A percentile compares a stretch with the other conserved stretches of the same genome.
Conservation (phyloP, 331 rosid genomes). For the Quercus phellos region DNA sequence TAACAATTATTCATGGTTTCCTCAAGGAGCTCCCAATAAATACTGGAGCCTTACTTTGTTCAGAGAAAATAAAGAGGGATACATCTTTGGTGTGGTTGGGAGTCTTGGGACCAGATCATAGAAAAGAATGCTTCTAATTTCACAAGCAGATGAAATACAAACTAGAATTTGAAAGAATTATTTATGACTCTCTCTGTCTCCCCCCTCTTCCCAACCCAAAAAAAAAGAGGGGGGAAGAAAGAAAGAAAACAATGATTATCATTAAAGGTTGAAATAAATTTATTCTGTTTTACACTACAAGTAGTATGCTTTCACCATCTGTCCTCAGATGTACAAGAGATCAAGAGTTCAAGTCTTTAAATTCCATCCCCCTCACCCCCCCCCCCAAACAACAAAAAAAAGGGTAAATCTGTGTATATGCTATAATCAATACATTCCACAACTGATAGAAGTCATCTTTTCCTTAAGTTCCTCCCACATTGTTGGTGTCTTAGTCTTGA, state of each 20-base stretch:
- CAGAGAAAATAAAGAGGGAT: neutral
- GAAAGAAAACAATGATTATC: no score
- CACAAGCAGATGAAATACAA: neutral
- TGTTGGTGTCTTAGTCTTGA: neutral
- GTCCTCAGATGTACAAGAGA: neutral
- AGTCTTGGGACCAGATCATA: neutral
- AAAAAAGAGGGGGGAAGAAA: no score
- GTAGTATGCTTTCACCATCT: no score
- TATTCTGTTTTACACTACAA: no score
- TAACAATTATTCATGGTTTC: slow-evolving; percentile 10
- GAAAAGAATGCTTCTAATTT: neutral
- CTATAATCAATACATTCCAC: neutral
- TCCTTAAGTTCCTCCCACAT: slow-evolving; percentile 1
- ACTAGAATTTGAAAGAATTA: neutral
- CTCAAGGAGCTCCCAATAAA: neutral
- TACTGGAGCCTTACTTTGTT: neutral
- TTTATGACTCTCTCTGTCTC: neutral
- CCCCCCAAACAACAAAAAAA: no score
- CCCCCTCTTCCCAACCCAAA: no score
- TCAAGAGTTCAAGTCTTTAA: neutral
- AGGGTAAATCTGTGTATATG: no score
- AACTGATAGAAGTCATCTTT: neutral
- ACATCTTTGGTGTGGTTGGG: neutral
- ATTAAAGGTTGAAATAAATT: no score
- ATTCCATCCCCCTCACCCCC: neutral